Percentiles rank a stretch among this genome's conserved stretches.
Conservation (phyloP, 345 rosid species). For the Linum lewisii region DNA sequence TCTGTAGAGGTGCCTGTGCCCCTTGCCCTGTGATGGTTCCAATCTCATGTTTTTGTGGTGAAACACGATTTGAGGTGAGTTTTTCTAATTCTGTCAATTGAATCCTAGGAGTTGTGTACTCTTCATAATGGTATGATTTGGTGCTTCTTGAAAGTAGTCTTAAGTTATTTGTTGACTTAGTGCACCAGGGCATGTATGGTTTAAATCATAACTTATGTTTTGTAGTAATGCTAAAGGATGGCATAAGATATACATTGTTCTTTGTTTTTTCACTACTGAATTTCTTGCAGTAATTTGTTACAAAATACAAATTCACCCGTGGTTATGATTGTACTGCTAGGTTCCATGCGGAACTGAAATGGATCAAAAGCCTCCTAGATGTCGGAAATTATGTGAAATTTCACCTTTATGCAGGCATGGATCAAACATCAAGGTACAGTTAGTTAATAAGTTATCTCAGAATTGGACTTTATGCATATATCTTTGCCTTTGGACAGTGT, state of each 20-base stretch:
- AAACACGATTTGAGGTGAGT: conserved; percentile 74
- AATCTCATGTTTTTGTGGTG: conserved; percentile 79
- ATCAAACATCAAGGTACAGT: conserved; percentile 52
- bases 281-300: neutral
- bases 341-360: conserved; percentile 97
- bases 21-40: conserved; percentile 91
- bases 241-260: neutral
- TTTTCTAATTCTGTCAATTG: neutral
- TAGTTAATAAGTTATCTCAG: neutral
- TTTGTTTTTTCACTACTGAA: neutral
- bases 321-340: conserved; percentile 28
- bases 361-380: conserved; percentile 84
- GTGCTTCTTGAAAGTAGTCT: neutral
- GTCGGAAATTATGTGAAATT: conserved; percentile 60
- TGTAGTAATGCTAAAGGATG: neutral
- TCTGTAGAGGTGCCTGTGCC: conserved; percentile 81
- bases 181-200: neutral
- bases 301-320: neutral
- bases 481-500: conserved; percentile 1
- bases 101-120: neutral
- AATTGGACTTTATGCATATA: neutral
- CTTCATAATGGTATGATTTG: neutral
- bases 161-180: neutral
- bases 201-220: too few relatives aligned
- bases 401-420: conserved; percentile 67